Evolutionary conservation across 1,139 yeast species (phyloP), one percentile per base, ranked within the genome.

Genomic region (Hanseniaspora uvarum): DNA sequence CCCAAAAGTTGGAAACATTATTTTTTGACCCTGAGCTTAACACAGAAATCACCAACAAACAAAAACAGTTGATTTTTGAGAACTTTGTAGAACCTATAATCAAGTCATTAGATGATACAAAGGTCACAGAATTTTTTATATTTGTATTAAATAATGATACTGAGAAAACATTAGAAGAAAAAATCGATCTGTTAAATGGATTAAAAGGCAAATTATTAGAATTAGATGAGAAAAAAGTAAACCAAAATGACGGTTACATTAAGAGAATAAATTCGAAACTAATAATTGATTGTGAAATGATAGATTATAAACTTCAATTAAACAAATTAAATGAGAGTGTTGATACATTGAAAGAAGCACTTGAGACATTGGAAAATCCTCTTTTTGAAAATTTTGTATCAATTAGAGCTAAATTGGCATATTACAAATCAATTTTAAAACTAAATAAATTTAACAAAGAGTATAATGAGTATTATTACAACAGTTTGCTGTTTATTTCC

Each of bases 381-480:
- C 39, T 70, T 53, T 73, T 77, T 58, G 83, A 80, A 59, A 48
- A 47, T 19, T 74, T 81, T 26, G 74, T 81, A 58, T 88, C 83
- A 60, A 73, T 83, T 47, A 79, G 80, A 61, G 80, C 89, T 60
- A 83, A 82, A 61, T 87, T 95, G 30, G 86, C 95, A 21, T 89
- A 77, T 68, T 92, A 86, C 68, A 80, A 83, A 57, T 81, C 94
- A 24, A 82, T 80, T 62, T 81, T 95, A 54, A 86, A 85, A 64
- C 80, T 81, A 64, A 81, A 78, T 73, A 85, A 86, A 69, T 69
- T 78, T 58, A 80, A 80, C 63, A 80, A 81, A 31, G 94, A 92
- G 67, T 88, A 83, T 69, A 86, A 87, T 61, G 72, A 76, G 39
- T 89, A 80, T 71, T 94, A 92, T 69, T 77, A 83, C 61, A 81